Evolutionary conservation across 2,329 filamentous ascomycete species (phyloP).

Genomic region (Shiraia bambusicola): DNA sequence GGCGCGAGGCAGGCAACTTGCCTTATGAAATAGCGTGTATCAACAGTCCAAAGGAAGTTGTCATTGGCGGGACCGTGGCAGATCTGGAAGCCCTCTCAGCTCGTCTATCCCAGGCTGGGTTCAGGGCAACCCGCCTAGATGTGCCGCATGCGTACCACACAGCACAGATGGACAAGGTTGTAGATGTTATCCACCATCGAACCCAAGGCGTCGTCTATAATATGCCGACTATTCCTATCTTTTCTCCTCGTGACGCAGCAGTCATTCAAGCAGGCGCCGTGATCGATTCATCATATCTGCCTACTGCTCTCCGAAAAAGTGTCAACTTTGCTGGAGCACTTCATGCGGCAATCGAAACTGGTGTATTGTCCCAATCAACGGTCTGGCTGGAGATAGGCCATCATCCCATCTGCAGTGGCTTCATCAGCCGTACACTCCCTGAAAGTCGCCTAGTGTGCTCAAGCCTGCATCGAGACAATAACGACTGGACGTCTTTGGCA

Average conservation of each 20-base stretch:
- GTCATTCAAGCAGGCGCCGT: conserved; percentile 43
- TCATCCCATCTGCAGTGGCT: conserved; percentile 50
- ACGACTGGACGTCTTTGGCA: conserved; percentile 20
- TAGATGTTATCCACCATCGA: conserved; percentile 43
- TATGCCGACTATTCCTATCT: conserved; percentile 37
- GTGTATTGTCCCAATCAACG: conserved; percentile 39
- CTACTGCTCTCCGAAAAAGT: conserved; percentile 11
- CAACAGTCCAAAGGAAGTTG: conserved; percentile 34
- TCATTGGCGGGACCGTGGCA: conserved; percentile 29
- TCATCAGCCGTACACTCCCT: conserved; percentile 25
- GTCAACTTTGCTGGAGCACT: conserved; percentile 46
- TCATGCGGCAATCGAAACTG: conserved; percentile 34
- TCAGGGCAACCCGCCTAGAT: conserved; percentile 15
- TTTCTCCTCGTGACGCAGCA: conserved; percentile 50
- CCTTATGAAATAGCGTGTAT: conserved; percentile 29
- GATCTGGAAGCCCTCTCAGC: conserved; percentile 9
- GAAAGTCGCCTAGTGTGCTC: conserved; percentile 3
- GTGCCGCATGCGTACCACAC: conserved; percentile 28
- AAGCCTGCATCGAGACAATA: conserved; percentile 5
- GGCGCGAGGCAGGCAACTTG: neutral
- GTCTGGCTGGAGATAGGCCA: conserved; percentile 52
- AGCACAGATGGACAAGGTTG: conserved; percentile 45
- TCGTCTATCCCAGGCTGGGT: conserved; percentile 4
- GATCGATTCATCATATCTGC: conserved; percentile 45
- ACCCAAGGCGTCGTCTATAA: conserved; percentile 26